Base-by-base conservation (phyloP, 2,329 filamentous ascomycete genomes). In the Sporothrix variecibatus region DNA sequence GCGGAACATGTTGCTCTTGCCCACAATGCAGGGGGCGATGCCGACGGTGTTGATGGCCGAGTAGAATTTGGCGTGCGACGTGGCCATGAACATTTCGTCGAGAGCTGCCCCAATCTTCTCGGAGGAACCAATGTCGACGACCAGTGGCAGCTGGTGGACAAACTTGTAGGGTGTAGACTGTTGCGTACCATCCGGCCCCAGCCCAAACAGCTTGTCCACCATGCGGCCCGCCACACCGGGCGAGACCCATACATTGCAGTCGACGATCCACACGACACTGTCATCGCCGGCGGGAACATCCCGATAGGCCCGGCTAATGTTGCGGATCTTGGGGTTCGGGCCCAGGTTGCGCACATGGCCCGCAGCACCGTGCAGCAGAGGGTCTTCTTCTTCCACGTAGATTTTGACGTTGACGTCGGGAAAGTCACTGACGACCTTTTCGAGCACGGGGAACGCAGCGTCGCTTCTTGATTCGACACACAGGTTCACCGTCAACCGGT, bases 1-100 rank as follows among this genome's bases (percentile, higher is more conserved):
- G 75, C 96, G 93, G 83, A 98, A 99, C 95, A 99, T 98, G 84
- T 97, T 98, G 79, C 94, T 97, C 84, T 99, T 99, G 70, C 96
- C 96, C 28, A 98, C 92, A 74, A 97, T 92, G 82, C 96, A 99
- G 9, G 97, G 96, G 0, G 96, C 96, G 71, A 98, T 84, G 3
- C 93, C 88, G 20, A 98, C 94, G 0, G 94, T 93, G 83, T 98
- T 98, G 87, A 99, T 99, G 75, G 95, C 96, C 9, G 92, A 92
- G 84, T 99, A 99, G 86, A 99, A 98, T 81, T 99, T 99, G 78
- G 94, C 94, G 82, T 99, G 96, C 0, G 94, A 90, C 0, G 94
- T 96, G 0, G 94, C 92, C 87, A 99, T 93, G 84, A 98, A 99
- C 82, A 95, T 90, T 81, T 99, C 96, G 81, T 99, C 96, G 0